Evolutionary conservation across 441 rosid genomes (phyloP).

Genomic region (Gossypium davidsonii): DNA sequence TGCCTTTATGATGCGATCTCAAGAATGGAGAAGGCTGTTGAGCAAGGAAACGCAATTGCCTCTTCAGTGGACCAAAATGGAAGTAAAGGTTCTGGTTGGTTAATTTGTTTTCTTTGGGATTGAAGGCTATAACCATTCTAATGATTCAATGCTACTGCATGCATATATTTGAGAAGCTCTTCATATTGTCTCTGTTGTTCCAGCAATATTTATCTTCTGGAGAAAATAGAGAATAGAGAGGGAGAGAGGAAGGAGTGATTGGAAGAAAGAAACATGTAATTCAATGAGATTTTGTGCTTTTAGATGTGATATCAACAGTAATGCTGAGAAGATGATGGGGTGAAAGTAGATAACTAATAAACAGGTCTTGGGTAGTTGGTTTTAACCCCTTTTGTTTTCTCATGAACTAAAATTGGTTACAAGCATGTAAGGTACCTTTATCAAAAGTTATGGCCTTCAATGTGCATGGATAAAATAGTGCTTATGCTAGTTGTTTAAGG

Average conservation of each 20-base stretch:
- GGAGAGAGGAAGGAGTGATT: background rate
- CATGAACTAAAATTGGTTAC: background rate
- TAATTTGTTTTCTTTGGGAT: background rate
- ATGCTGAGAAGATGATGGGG: background rate
- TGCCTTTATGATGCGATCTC: constrained; percentile 94
- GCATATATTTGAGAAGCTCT: background rate
- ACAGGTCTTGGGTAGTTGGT: background rate
- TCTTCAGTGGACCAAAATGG: constrained; percentile 95
- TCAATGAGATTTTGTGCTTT: background rate
- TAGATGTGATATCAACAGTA: background rate
- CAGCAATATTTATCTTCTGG: background rate
- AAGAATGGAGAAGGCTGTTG: constrained; percentile 92
- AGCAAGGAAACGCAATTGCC: constrained; percentile 91
- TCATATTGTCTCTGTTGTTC: background rate
- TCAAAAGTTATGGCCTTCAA: background rate
- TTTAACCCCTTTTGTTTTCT: background rate
- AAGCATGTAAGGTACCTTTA: background rate
- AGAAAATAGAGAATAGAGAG: background rate
- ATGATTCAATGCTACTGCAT: background rate
- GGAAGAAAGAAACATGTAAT: background rate
- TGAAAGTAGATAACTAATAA: background rate
- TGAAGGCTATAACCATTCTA: background rate
- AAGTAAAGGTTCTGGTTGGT: constrained; percentile 50
- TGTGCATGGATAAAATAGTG: background rate
- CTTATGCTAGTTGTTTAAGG: background rate